These are phyloP conservation scores for Sarocladium kiliense DNA, from an alignment of 2,329 filamentous ascomycete genomes.

Conservation along the genomic window DNA sequence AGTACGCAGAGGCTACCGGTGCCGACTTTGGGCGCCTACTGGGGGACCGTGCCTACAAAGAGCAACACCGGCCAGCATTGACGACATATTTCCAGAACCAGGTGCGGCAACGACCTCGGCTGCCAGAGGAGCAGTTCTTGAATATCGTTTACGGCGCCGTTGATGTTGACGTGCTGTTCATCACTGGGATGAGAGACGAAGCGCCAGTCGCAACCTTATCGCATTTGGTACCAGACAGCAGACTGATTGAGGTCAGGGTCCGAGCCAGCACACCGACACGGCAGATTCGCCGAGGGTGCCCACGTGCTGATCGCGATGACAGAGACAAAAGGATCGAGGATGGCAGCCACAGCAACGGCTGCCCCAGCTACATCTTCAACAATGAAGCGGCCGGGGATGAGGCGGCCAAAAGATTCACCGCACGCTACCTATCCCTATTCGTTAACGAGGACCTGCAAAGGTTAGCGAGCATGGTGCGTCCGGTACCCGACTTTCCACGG, in stretches of 20 bases:
- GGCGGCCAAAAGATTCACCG: slow-evolving; percentile 33
- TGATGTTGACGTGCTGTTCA: slow-evolving; percentile 49
- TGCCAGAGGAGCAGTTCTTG: slow-evolving; percentile 48
- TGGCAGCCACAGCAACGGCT: slow-evolving; percentile 11
- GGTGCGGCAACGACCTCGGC: slow-evolving; percentile 32
- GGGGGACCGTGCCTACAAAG: slow-evolving; percentile 54
- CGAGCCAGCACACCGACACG: slow-evolving; percentile 32
- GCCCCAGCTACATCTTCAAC: slow-evolving; percentile 40
- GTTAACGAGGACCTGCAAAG: slow-evolving; percentile 38
- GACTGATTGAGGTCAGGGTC: slow-evolving; percentile 49
- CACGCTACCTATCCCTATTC: slow-evolving; percentile 36
- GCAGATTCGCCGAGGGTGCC: slow-evolving; percentile 26
- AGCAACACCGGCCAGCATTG: slow-evolving; percentile 49
- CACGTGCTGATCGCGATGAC: neutral
- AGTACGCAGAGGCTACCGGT: slow-evolving; percentile 46
- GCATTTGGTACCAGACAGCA: slow-evolving; percentile 47
- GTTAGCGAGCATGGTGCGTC: slow-evolving; percentile 45
- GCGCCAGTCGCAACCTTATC: slow-evolving; percentile 49
- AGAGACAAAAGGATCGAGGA: neutral
- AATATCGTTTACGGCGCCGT: slow-evolving; percentile 32
- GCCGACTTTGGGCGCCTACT: slow-evolving; percentile 44
- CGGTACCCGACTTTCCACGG: slow-evolving; percentile 44
- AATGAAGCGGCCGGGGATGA: slow-evolving; percentile 42
- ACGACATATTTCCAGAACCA: slow-evolving; percentile 46
- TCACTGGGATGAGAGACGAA: slow-evolving; percentile 60